phyloP scores from a whole-genome alignment of 331 rosid genomes.

The Acacia concinna region DNA sequence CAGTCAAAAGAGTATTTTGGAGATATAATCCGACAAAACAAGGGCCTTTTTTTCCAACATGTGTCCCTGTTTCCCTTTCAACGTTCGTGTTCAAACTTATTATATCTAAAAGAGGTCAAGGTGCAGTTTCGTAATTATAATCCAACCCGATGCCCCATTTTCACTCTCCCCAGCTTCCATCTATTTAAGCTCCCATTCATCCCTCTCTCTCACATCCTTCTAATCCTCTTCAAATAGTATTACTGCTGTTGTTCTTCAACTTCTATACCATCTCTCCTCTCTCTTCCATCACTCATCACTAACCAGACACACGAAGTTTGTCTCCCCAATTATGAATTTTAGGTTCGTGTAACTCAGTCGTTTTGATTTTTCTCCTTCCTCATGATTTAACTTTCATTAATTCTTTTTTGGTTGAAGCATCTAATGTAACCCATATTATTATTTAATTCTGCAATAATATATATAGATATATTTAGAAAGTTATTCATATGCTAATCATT shows the following conservation, averaged over 20 bases:
- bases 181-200: slow-evolving; percentile 53
- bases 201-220: slow-evolving; percentile 42
- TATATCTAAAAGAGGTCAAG: slow-evolving; percentile 52
- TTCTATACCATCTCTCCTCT: slow-evolving; percentile 2
- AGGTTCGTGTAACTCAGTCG: slow-evolving; percentile 40
- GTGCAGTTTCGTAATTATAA: slow-evolving; percentile 61
- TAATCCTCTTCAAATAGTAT: slow-evolving; percentile 45
- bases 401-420: background rate
- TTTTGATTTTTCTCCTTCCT: background rate
- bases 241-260: background rate
- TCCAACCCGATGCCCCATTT: slow-evolving; percentile 41
- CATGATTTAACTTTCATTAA: slow-evolving; percentile 14
- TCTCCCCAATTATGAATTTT: slow-evolving; percentile 42
- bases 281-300: background rate
- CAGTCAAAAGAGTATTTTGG: slow-evolving; percentile 69
- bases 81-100: slow-evolving; percentile 56
- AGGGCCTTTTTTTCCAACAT: slow-evolving; percentile 63
- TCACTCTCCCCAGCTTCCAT: slow-evolving; percentile 20
- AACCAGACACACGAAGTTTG: background rate
- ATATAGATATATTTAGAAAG: slow-evolving; percentile 26
- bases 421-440: background rate
- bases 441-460: slow-evolving; percentile 10
- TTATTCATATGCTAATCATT: slow-evolving; percentile 32
- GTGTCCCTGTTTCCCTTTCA: slow-evolving; percentile 73
- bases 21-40: slow-evolving; percentile 84